Evolutionary conservation across 2,329 filamentous ascomycete genomes (phyloP), one percentile per base, ranked within the genome.

Genomic region (Cytospora chrysosperma): DNA sequence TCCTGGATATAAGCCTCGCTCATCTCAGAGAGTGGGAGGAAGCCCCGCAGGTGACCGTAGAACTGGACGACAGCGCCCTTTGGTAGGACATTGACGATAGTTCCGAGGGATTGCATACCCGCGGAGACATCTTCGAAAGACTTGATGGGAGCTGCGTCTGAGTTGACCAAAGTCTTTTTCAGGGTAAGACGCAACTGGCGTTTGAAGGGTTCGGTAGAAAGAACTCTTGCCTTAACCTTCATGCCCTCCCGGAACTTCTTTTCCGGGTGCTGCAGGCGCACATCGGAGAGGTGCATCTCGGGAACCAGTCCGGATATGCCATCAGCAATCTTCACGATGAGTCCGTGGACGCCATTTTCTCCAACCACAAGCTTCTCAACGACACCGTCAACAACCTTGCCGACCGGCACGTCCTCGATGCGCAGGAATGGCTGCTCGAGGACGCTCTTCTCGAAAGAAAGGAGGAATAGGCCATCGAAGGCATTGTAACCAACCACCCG

Each of bases 1-100:
- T 97, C 91, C 69, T 90, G 86, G 71, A 99, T 97, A 72, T 90
- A 97, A 13, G 93, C 93, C 74, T 99, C 95, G 74, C 95, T 98
- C 95, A 99, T 99, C 76, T 99, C 94, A 1, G 91, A 91, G 0
- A 96, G 88, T 2, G 95, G 95, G 61, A 99, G 82, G 79, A 96
- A 99, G 10, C 90, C 96, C 68, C 87, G 86, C 24, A 99, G 81
- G 10, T 82, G 78, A 21, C 92, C 92, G 71, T 96, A 99, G 76
- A 98, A 99, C 73, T 96, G 92, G 59, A 99, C 90, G 21, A 94
- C 86, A 13, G 95, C 95, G 64, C 95, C 95, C 59, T 87, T 86
- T 4, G 85, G 77, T 62, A 92, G 81, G 13, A 99, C 81, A 67
- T 90, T 96, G 68, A 96, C 84, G 68, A 99, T 89, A 0, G 93